Percentiles rank a stretch among this genome's conserved stretches.
phyloP scores from a whole-genome alignment of 129 eudicot species.

The Erigeron canadensis region DNA sequence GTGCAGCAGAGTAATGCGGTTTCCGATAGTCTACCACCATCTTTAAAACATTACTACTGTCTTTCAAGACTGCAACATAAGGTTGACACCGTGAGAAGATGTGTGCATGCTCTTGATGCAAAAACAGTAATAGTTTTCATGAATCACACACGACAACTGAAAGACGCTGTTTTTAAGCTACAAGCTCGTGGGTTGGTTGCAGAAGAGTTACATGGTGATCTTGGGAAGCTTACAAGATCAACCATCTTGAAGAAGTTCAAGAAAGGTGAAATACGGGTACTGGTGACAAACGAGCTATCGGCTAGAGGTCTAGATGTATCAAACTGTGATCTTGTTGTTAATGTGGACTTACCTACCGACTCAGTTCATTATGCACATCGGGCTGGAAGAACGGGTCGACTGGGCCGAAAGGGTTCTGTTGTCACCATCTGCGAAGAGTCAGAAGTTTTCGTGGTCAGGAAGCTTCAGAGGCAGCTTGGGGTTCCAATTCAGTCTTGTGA shows the following conservation, averaged over 20 bases:
- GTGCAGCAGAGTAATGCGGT: slow-evolving; percentile 37
- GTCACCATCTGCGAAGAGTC: slow-evolving; percentile 80
- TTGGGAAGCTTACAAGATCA: slow-evolving; percentile 80
- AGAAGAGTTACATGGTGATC: slow-evolving; percentile 85
- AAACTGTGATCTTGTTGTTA: slow-evolving; percentile 94
- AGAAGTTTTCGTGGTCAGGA: slow-evolving; percentile 69
- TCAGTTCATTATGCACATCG: slow-evolving; percentile 88
- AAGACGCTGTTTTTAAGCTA: slow-evolving; percentile 79
- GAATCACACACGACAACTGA: slow-evolving; percentile 82
- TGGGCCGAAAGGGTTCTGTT: slow-evolving; percentile 85
- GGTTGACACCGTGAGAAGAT: slow-evolving; percentile 82
- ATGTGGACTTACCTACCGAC: slow-evolving; percentile 86
- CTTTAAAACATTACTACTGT: slow-evolving; percentile 72
- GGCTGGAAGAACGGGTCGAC: slow-evolving; percentile 91
- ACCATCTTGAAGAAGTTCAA: slow-evolving; percentile 82
- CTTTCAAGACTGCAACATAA: slow-evolving; percentile 78
- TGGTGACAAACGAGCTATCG: slow-evolving; percentile 83
- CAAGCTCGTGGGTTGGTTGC: slow-evolving; percentile 90
- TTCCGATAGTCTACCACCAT: slow-evolving; percentile 73
- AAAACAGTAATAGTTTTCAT: slow-evolving; percentile 78
- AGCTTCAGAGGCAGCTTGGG: slow-evolving; percentile 83
- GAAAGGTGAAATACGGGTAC: slow-evolving; percentile 72
- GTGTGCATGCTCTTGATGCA: slow-evolving; percentile 92
- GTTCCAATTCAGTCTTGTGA: slow-evolving; percentile 68
- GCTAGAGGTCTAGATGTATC: slow-evolving; percentile 93